Evolutionary conservation across 1,139 yeast species (phyloP).

Genomic region (Magnusiomyces tetraspermus): DNA sequence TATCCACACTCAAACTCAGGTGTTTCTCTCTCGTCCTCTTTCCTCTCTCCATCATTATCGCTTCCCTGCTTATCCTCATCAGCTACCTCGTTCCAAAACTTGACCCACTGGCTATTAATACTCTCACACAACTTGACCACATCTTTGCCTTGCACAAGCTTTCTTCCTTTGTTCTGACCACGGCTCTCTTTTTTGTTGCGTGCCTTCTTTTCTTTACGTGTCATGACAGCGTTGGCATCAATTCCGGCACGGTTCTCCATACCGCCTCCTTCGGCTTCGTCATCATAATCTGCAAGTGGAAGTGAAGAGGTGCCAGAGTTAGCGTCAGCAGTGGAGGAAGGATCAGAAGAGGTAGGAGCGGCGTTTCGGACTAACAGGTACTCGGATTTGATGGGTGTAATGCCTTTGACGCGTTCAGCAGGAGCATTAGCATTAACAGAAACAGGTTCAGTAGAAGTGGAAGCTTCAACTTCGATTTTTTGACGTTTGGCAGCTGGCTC

Average conservation of each 20-base stretch:
- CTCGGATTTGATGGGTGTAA: slow-evolving; percentile 60
- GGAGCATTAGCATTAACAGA: too few species aligned
- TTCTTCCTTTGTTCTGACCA: slow-evolving; percentile 88
- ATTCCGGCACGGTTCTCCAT: slow-evolving; percentile 34
- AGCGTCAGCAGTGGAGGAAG: slow-evolving; percentile 14
- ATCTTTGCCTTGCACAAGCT: slow-evolving; percentile 62
- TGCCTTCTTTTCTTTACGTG: slow-evolving; percentile 33
- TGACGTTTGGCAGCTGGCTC: slow-evolving; percentile 8
- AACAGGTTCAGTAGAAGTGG: not conserved
- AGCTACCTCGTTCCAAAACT: slow-evolving; percentile 20
- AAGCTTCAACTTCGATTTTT: slow-evolving; percentile 5
- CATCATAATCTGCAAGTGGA: slow-evolving; percentile 31
- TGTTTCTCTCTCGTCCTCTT: slow-evolving; percentile 12
- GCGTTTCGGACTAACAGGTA: slow-evolving; percentile 27
- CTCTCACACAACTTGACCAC: slow-evolving; percentile 52
- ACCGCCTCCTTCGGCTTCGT: slow-evolving; percentile 44
- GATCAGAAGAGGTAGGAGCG: too few species aligned
- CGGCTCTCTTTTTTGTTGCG: slow-evolving; percentile 45
- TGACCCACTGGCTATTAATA: slow-evolving; percentile 36
- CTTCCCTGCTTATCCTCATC: slow-evolving; percentile 4
- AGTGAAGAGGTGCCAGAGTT: slow-evolving; percentile 13
- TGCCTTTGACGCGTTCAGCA: slow-evolving; percentile 33
- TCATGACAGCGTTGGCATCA: slow-evolving; percentile 29
- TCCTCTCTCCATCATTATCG: slow-evolving; percentile 20
- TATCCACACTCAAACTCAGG: slow-evolving; percentile 42